Evolutionary conservation across 176 grass and related monocot species (phyloP), one percentile per base, ranked within the genome.

Genomic region (Oryza coarctata): DNA sequence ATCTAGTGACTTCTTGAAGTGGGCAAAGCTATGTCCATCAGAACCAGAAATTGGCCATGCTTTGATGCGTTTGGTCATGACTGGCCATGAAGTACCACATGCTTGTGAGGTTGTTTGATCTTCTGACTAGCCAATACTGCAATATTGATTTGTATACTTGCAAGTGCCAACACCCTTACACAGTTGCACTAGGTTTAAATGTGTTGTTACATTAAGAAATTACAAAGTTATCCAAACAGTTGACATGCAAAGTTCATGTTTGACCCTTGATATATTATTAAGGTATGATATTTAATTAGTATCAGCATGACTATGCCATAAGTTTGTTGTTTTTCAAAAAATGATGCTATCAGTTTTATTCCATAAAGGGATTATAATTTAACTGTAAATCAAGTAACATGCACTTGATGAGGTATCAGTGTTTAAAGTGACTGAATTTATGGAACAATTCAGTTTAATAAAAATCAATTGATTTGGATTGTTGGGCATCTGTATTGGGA

Each of bases 41-140:
- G 95, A 94, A 69, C 87, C 86, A 72, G 95, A 98, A 93, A 93
- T 98, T 68, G 95, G 92, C 33, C 95, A 98, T 55, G 88, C 95
- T 89, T 79, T 98, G 55, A 98, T 98, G 95, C 95, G 95, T 78
- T 80, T 98, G 72, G 95, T 98, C 40, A 98, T 98, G 95, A 98
- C 95, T 47, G 92, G 95, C 70, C 92, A 98, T 88, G 95, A 97
- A 83, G 87, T 98, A 80, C 95, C 95, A 17, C 95, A 92, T 89
- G 92, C 95, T 80, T 98, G 92, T 70, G 95, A 98, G 95, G 95
- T 79, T 82, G 39, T 72, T 65, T 86, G 25, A 76, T 74, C 29
- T 85, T 66, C 60, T 78, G 8, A 20, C 17, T 55, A 22, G 18
- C 50, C 20, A 22, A 55, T 14, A 52, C 12, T 45, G 11, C 49